Base-by-base conservation (phyloP, 192 early-diverging fungal genomes). In the Chytriomyces sp. region DNA sequence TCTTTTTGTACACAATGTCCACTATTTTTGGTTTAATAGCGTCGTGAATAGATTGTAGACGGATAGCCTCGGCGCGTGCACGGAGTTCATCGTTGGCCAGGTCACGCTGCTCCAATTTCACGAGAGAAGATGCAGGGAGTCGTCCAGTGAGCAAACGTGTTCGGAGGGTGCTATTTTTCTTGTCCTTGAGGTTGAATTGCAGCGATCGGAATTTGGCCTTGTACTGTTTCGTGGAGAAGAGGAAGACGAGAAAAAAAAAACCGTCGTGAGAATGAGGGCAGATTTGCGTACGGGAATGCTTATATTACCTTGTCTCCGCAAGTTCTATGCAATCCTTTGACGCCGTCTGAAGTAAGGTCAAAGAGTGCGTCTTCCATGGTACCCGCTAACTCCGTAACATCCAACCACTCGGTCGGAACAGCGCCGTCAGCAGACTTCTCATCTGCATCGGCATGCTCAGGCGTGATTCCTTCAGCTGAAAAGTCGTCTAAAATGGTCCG, bases 41-140 rank as follows among this genome's bases (percentile, higher is more conserved):
- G 60, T 91, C 82, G 16, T 61, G 87, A 23, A 89, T 78, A 67
- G 83, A 88, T 66, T 85, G 78, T 77, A 87, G 79, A 48, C 91
- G 82, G 24, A 89, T 77, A 44, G 84, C 82, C 47, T 88, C 91
- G 3, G 82, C 81, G 67, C 88, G 86, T 4, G 82, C 85, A 72
- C 89, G 84, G 9, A 93, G 78, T 65, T 89, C 89, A 1, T 92
- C 92, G 71, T 93, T 94, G 0, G 74, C 83, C 7, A 87, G 61
- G 5, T 83, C 83, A 35, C 80, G 67, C 16, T 82, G 64, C 11
- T 76, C 65, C 9, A 85, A 72, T 10, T 65, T 53, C 46, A 82
- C 82, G 23, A 86, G 82, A 45, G 72, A 63, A 1, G 18, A 20
- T 3, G 77, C 61, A 6, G 76, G 44, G 18, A 83, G 50, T n/a